phyloP scores from a whole-genome alignment of 805 yeast species.

The Dipodascopsis uninucleata region DNA sequence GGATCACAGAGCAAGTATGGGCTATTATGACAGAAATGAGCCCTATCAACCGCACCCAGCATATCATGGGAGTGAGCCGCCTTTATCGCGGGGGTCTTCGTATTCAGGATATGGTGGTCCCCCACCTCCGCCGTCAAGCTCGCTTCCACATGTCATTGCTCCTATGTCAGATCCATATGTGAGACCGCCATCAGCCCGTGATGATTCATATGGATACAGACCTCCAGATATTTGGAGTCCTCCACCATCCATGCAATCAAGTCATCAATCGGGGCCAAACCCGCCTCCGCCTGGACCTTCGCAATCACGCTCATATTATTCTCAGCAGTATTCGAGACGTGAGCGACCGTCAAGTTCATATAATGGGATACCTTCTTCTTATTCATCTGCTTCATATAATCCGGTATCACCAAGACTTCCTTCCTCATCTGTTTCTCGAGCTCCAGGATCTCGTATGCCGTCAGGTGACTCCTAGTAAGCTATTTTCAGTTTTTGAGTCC shows the following conservation, averaged over 20 bases:
- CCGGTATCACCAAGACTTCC: background rate
- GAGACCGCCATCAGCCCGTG: background rate
- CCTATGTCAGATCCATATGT: background rate
- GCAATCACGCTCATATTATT: background rate
- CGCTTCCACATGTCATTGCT: background rate
- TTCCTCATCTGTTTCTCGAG: too few relatives aligned
- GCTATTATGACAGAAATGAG: constrained; percentile 7
- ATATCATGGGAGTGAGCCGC: background rate
- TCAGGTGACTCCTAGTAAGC: constrained; percentile 6
- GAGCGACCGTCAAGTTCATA: background rate
- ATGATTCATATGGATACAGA: background rate
- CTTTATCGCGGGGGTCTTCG: background rate
- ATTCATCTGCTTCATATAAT: background rate
- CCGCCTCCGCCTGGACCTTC: constrained; percentile 1
- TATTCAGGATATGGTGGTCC: background rate
- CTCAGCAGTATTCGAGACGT: background rate
- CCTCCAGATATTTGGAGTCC: background rate
- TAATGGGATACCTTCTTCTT: background rate
- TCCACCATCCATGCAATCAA: background rate
- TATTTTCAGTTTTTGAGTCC: background rate
- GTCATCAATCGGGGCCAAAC: background rate
- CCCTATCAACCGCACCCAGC: constrained; percentile 2
- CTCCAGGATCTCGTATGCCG: background rate
- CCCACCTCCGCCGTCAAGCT: background rate
- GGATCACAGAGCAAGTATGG: background rate